Evolutionary conservation across 2,329 filamentous ascomycete genomes (phyloP).

Genomic region (Herpotrichia juniperi): DNA sequence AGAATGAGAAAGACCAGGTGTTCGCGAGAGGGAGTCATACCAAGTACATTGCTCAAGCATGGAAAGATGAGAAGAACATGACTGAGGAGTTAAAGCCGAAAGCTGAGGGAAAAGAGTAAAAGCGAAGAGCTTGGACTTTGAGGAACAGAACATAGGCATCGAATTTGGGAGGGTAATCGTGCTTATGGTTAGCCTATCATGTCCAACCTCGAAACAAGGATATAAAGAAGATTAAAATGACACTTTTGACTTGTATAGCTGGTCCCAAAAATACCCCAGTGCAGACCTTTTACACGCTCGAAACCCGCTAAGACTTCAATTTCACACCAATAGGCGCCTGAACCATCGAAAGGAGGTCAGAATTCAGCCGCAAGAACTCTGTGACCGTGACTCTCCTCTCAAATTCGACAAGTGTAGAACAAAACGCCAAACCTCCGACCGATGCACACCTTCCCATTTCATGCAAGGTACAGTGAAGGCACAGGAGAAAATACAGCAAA

Average conservation of each 20-base stretch:
- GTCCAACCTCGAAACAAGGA: too few relatives aligned
- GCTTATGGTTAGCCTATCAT: too few relatives aligned
- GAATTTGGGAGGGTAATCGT: too few relatives aligned
- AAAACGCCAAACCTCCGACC: slow-evolving; percentile 1
- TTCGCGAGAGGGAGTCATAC: slow-evolving; percentile 72
- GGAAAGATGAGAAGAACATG: slow-evolving; percentile 68
- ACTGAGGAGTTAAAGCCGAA: slow-evolving; percentile 60
- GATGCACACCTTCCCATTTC: not conserved
- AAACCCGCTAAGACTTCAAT: too few relatives aligned
- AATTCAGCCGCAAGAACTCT: too few relatives aligned
- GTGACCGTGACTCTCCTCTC: too few relatives aligned
- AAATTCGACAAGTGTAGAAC: not conserved
- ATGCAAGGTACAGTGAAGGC: slow-evolving; percentile 8
- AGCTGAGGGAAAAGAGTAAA: slow-evolving; percentile 27
- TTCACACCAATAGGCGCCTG: too few relatives aligned
- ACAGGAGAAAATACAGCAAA: not conserved
- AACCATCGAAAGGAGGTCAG: too few relatives aligned
- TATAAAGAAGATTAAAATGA: too few relatives aligned
- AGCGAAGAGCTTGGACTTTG: not conserved
- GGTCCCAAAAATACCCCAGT: too few relatives aligned
- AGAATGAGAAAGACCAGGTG: slow-evolving; percentile 63
- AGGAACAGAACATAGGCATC: not conserved
- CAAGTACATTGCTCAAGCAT: slow-evolving; percentile 67
- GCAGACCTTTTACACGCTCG: too few relatives aligned
- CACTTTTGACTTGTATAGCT: too few relatives aligned